Evolutionary conservation across 257 asterid genomes (phyloP).

Genomic region (Solanum neorickii): DNA sequence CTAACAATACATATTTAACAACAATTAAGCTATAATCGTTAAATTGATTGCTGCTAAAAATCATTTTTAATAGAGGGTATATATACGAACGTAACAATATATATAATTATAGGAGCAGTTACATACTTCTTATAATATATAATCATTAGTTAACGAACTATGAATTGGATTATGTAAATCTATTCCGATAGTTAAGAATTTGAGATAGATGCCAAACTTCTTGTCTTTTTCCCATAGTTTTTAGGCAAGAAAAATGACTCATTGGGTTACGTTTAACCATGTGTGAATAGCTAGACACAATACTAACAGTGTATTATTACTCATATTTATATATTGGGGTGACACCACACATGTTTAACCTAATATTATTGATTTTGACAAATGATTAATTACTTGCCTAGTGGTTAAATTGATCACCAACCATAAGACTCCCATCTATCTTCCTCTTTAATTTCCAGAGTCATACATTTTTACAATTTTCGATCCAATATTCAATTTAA

Average conservation of each 20-base stretch:
- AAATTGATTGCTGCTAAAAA: too few relatives aligned
- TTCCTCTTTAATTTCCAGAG: too few relatives aligned
- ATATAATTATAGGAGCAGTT: too few relatives aligned
- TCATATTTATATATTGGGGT: background rate
- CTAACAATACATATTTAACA: too few relatives aligned
- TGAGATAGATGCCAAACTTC: background rate
- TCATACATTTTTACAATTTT: too few relatives aligned
- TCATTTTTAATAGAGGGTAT: accelerated
- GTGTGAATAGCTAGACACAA: background rate
- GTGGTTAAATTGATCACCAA: background rate
- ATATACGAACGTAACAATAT: background rate
- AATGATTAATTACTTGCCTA: background rate
- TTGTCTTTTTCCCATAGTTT: background rate
- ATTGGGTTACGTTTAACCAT: background rate
- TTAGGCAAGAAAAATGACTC: background rate
- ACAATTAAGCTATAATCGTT: too few relatives aligned
- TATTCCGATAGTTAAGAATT: background rate
- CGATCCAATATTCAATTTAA: too few relatives aligned
- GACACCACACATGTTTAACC: background rate
- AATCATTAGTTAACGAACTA: background rate
- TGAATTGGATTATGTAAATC: background rate
- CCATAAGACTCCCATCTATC: background rate
- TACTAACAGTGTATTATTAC: background rate
- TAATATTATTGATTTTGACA: background rate
- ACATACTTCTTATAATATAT: too few relatives aligned